Base-by-base conservation (phyloP, 2,329 filamentous ascomycete species). In the Cylindrodendrum hubeiense region DNA sequence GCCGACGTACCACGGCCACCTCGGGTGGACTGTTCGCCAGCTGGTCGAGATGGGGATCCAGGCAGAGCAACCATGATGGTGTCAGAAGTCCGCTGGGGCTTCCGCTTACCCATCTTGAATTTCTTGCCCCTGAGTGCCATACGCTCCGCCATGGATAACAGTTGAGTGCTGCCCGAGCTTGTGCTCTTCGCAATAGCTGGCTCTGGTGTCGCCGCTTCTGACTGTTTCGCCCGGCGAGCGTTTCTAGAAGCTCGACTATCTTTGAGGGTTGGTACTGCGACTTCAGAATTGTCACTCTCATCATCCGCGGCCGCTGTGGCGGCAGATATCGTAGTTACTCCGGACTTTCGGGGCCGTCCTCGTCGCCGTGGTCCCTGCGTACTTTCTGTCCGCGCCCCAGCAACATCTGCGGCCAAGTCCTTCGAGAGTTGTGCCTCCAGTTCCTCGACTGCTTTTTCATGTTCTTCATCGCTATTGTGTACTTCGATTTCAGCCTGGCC, bases 81-180 rank as follows among this genome's bases (percentile, higher is more conserved):
- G 8, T 55, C 47, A n/a, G 62, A 52, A 8, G 33, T 39, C 13
- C 33, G 51, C 15, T 44, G 66, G 7, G 68, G 57, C 63, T 75
- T 82, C 15, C 79, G 78, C 60, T 77, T 76, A 22, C 79, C 78
- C 47, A 89, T 88, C 75, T 83, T 87, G 67, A 89, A 82, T 56
- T 81, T 84, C 74, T 83, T 88, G 12, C 86, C 87, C 55, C 78
- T 81, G 2, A 87, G 77, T 34, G 83, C 85, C 81, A 88, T 84
- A n/a, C 86, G 82, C 69, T 89, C 87, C 39, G 83, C 82, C 83
- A 89, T 84, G 6, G 87, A 89, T 79, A 89, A 79, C 51, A 85
- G 82, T 12, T 79, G 75, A 72, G 73, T 66, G 37, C 63, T 47
- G 5, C 60, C 66, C 17, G 74, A 60, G 13, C 61, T 44, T 13